Evolutionary conservation across 257 asterid species (phyloP).

Genomic region (Rehmannia glutinosa): DNA sequence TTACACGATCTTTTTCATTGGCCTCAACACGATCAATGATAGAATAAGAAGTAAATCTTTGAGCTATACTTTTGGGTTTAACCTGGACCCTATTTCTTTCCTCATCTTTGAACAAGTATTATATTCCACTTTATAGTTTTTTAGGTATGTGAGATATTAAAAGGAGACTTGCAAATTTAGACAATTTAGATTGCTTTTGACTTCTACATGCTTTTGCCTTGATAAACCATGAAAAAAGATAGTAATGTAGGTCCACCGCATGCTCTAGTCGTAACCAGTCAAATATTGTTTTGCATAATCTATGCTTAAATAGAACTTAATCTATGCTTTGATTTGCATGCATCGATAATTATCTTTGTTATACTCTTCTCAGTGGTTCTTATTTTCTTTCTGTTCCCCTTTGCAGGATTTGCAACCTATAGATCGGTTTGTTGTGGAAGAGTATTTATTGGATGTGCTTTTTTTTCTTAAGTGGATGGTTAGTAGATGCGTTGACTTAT

Average conservation of each 20-base stretch:
- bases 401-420: slow-evolving; percentile 85
- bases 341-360: background rate
- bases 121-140: too few species aligned
- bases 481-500: slow-evolving; percentile 37
- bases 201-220: background rate
- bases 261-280: background rate
- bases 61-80: too few species aligned
- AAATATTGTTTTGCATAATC: background rate
- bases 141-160: too few species aligned
- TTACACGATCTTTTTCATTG: background rate
- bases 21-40: too few species aligned
- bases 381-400: slow-evolving; percentile 11
- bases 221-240: background rate
- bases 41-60: too few species aligned
- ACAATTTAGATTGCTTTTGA: background rate
- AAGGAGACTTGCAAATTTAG: background rate
- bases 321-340: background rate
- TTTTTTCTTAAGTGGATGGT: slow-evolving; percentile 96
- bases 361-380: slow-evolving; percentile 17
- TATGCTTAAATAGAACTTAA: background rate
- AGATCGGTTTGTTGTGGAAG: slow-evolving; percentile 94
- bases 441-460: slow-evolving; percentile 91
- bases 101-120: too few species aligned
- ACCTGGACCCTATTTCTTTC: too few species aligned
- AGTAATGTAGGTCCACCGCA: too few species aligned